Base-by-base conservation (phyloP, 306 rosid genomes). In the Glycine soja region DNA sequence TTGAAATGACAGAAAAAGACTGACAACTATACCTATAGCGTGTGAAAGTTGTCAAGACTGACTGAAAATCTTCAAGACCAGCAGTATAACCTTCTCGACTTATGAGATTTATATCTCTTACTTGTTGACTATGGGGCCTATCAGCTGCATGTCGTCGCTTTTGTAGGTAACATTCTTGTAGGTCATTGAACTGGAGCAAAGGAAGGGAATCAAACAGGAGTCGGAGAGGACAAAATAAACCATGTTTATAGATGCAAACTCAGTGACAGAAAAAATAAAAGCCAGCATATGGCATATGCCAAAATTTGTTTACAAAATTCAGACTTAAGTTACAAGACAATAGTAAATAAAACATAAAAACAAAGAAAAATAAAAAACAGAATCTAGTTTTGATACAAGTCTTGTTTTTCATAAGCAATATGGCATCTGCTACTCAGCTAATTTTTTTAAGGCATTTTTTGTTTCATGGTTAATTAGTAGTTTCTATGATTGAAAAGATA, bases 121-220 rank as follows among this genome's bases (percentile, higher is more conserved):
- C 96, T 75, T 76, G 90, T 80, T 84, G 91, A 85, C 83, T 80
- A 87, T 56, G 86, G 56, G 85, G 87, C 83, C 88, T 92, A 82
- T 90, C 91, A n/a, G 78, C 86, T 74, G 87, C 77, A 78, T 89
- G 93, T 2, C 93, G 89, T 68, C 98, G 89, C 83, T 93, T 95
- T 88, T 90, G 98, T 73, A 95, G 91, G 92, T 95, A 95, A 70
- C 99, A 95, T 74, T 95, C 99, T 88, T 95, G 99, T 64, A 95
- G 77, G 83, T 93, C 99, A 86, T 88, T 88, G 77, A 95, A 95
- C 99, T 95, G 90, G 82, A 89, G 72, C 46, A 61, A 79, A 62
- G 72, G 73, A 82, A 69, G 81, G 47, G 18, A 75, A 86, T 11
- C 59, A 68, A 74, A 84, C 12, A 18, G 56, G 81, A 71, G 38